A percentile compares a stretch with the other conserved stretches of the same genome.
phyloP scores from a whole-genome alignment of 768 basidiomycete genomes.

The Russula sp. region DNA sequence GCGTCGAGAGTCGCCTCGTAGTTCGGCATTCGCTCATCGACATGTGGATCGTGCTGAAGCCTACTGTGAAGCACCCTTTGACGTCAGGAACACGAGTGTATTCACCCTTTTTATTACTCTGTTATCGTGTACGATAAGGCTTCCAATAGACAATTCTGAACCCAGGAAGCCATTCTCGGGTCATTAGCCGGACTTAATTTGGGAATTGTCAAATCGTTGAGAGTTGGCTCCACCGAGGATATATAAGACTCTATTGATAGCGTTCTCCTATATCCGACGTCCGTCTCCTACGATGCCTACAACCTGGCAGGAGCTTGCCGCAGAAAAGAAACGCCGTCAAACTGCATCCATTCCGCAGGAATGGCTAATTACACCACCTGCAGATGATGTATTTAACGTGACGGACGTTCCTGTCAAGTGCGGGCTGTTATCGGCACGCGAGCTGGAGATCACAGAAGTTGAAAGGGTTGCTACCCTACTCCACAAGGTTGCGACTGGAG shows the following conservation, averaged over 20 bases:
- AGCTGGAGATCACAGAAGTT: constrained; percentile 57
- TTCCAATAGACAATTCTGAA: too few relatives aligned
- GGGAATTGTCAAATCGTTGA: too few relatives aligned
- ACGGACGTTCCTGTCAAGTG: constrained; percentile 46
- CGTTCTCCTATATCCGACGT: too few relatives aligned
- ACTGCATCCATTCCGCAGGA: constrained; percentile 52
- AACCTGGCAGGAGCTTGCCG: constrained; percentile 17
- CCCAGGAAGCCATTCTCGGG: too few relatives aligned
- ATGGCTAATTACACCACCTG: constrained; percentile 52
- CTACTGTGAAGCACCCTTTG: too few relatives aligned
- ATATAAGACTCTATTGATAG: too few relatives aligned
- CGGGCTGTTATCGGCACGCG: constrained; percentile 50
- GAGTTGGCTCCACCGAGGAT: too few relatives aligned
- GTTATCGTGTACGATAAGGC: too few relatives aligned
- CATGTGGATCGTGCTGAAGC: too few relatives aligned
- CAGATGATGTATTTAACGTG: constrained; percentile 46
- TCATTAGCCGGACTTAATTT: too few relatives aligned
- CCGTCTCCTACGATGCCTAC: constrained; percentile 6
- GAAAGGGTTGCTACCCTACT: constrained; percentile 44
- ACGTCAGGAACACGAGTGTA: too few relatives aligned
- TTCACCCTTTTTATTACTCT: too few relatives aligned
- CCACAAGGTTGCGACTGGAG: constrained; percentile 43
- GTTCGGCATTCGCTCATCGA: neutral
- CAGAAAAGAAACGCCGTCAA: constrained; percentile 34
- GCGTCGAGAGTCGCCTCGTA: neutral